Evolutionary conservation across 2,329 filamentous ascomycete genomes (phyloP).

Genomic region (Pyrenochaeta sp.): DNA sequence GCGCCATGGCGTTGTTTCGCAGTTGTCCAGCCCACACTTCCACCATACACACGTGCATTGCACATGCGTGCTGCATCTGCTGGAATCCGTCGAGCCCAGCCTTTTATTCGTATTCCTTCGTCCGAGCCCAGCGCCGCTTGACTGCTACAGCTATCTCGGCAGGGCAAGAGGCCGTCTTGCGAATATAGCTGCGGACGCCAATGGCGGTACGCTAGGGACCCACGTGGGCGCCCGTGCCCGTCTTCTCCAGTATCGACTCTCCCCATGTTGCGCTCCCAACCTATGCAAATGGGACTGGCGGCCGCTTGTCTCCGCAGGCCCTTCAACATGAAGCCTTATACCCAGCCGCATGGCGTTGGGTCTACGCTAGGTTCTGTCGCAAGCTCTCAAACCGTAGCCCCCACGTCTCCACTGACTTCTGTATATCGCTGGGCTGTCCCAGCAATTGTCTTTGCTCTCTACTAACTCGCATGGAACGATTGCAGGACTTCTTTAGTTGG

Average conservation of each 20-base stretch:
- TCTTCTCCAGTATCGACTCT: slow-evolving; percentile 13
- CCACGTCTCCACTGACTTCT: slow-evolving; percentile 24
- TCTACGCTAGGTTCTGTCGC: slow-evolving; percentile 16
- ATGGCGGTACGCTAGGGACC: slow-evolving; percentile 25
- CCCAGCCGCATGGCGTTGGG: slow-evolving; percentile 33
- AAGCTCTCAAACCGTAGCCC: slow-evolving; percentile 22
- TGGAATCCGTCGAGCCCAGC: slow-evolving; percentile 12
- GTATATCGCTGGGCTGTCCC: slow-evolving; percentile 32
- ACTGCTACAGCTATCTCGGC: slow-evolving; percentile 15
- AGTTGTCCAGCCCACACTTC: slow-evolving; percentile 5
- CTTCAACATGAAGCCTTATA: slow-evolving; percentile 18
- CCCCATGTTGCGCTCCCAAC: slow-evolving; percentile 14
- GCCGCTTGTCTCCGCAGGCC: slow-evolving; percentile 18
- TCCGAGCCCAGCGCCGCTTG: slow-evolving; percentile 8
- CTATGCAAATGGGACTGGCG: slow-evolving; percentile 20
- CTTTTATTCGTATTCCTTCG: slow-evolving; percentile 1
- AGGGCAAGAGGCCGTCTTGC: slow-evolving; percentile 11
- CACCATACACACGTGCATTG: slow-evolving; percentile 16
- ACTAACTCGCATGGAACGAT: slow-evolving; percentile 3
- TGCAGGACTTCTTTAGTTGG: background rate
- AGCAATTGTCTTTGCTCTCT: slow-evolving; percentile 10
- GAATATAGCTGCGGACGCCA: slow-evolving; percentile 22
- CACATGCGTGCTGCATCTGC: slow-evolving; percentile 21
- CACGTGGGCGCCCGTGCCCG: slow-evolving; percentile 31
- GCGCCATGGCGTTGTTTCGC: slow-evolving; percentile 17